Evolutionary conservation across 306 rosid species (phyloP).

Genomic region (Carpinus fangiana): DNA sequence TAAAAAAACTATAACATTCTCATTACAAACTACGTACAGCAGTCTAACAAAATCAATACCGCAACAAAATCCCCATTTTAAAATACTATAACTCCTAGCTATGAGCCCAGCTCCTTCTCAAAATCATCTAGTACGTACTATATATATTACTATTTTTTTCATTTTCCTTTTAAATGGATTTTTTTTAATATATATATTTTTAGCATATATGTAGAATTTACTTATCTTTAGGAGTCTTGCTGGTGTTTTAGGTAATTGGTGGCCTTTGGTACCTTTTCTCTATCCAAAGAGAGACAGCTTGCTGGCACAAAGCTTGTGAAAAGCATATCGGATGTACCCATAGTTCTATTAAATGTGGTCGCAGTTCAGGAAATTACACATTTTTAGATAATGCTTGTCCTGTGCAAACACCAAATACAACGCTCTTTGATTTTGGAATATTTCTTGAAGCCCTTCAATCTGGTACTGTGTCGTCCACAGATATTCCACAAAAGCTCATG

Average conservation of each 20-base stretch:
- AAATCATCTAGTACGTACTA: no score
- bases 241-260: slow-evolving; percentile 67
- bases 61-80: no score
- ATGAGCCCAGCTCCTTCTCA: no score
- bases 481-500: slow-evolving; percentile 73
- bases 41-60: no score
- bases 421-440: slow-evolving; percentile 74
- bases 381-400: slow-evolving; percentile 71
- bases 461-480: slow-evolving; percentile 65
- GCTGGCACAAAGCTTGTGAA: slow-evolving; percentile 73
- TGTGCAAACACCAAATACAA: slow-evolving; percentile 30
- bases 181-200: slow-evolving; percentile 5
- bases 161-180: not conserved
- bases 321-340: slow-evolving; percentile 30
- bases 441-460: slow-evolving; percentile 85
- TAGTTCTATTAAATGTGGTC: slow-evolving; percentile 50
- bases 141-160: not conserved
- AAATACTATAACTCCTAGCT: no score
- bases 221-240: slow-evolving; percentile 24
- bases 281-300: slow-evolving; percentile 76
- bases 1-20: no score
- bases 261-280: slow-evolving; percentile 86
- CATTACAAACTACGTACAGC: no score
- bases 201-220: not conserved
- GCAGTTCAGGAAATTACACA: slow-evolving; percentile 11